Base-by-base conservation (phyloP, 2,329 filamentous ascomycete species). In the Paramyrothecium roridum region DNA sequence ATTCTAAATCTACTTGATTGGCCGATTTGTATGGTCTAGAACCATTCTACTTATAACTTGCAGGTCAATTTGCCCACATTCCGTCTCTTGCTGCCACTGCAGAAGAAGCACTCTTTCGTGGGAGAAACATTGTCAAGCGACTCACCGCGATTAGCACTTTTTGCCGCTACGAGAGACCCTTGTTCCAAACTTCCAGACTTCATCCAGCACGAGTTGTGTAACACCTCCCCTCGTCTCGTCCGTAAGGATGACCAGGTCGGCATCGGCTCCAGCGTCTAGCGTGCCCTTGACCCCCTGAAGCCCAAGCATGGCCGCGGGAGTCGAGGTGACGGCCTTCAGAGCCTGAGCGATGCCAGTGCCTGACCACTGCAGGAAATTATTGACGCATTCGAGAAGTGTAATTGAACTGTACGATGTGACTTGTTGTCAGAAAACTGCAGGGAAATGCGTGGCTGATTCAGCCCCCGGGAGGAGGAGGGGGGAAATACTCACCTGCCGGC, bases 151-250 rank as follows among this genome's bases (percentile, higher is more conserved):
- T 13, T 43, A 43, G n/a, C 13, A 43, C 22, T 52, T 54, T 16
- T 58, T 58, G 17, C 61, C 59, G 21, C 63, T 55, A 40, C 62
- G 63, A 52, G 64, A 65, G 21, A 88, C 79, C 60, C 77, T 76
- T 37, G 73, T 73, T 7, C 89, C 89, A 75, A 91, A 91, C 73
- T 92, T 92, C 89, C 88, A 92, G 20, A 91, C 88, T 71, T 90
- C 83, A 57, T 90, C 86, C n/a, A 92, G 77, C 12, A 81, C 75
- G 45, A 93, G 73, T 56, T 77, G 79, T 58, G 71, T 76, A 43
- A 63, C 67, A 12, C 78, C 79, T 46, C 73, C 71, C 10, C 60
- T 72, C 49, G 67, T 69, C 16, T 77, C 73, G 55, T 88, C 80
- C 4, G 83, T 83, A 37, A 93, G 71, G 19, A 93, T 80, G 37